These are phyloP conservation scores for Clavispora fructus DNA, from an alignment of 805 yeast species.

Conservation along the genomic window DNA sequence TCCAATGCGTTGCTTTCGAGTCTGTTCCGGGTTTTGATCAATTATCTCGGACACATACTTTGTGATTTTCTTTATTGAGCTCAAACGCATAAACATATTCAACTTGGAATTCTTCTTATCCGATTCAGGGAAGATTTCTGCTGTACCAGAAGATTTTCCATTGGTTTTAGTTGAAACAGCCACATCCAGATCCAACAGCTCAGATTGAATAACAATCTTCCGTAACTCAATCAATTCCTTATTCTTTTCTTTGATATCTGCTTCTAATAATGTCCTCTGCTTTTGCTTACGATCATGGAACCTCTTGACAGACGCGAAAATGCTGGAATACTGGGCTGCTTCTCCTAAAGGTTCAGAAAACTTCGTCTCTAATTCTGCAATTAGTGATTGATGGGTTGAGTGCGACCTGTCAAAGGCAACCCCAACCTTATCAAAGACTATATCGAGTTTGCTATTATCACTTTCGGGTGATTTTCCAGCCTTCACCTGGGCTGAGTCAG, in stretches of 20 bases:
- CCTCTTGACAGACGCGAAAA: constrained; percentile 52
- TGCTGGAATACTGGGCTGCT: constrained; percentile 59
- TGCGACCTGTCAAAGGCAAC: constrained; percentile 73
- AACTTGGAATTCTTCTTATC: constrained; percentile 24
- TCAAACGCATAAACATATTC: constrained; percentile 48
- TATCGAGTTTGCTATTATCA: constrained; percentile 26
- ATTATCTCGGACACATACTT: constrained; percentile 53
- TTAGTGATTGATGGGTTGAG: constrained; percentile 47
- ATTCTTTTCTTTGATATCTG: constrained; percentile 28
- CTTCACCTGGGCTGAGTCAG: constrained; percentile 22
- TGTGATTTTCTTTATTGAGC: constrained; percentile 43
- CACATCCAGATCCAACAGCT: neutral
- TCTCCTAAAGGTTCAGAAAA: constrained; percentile 68
- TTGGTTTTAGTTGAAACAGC: neutral
- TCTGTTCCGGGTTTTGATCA: constrained; percentile 62
- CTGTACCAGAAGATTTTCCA: neutral
- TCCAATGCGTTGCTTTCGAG: constrained; percentile 49
- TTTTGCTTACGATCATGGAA: constrained; percentile 45
- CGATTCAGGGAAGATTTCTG: neutral
- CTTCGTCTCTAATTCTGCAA: constrained; percentile 49
- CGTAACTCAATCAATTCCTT: constrained; percentile 26
- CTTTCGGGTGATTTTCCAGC: constrained; percentile 16
- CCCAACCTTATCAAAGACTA: constrained; percentile 69
- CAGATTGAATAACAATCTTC: constrained; percentile 2
- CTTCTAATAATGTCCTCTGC: constrained; percentile 28